Evolutionary conservation across 148 eudicot species (phyloP), one percentile per base, ranked within the genome.

Genomic region (Simmondsia chinensis): DNA sequence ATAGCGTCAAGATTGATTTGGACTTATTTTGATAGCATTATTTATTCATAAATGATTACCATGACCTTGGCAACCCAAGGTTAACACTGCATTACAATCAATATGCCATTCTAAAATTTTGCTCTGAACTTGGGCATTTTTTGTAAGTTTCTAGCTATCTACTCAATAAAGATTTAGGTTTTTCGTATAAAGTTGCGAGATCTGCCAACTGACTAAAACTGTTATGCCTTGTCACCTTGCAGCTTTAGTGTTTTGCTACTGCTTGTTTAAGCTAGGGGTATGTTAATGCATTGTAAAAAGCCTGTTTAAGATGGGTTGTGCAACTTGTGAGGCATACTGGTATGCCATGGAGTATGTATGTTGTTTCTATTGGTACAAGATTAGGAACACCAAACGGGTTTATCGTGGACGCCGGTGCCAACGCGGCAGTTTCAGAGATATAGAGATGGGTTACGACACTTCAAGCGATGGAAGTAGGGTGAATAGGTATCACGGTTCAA

Each of bases 291-390:
- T 68, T 20, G 41, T 27, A 26, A 63, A 43, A 51, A 58, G 60
- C 54, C 46, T 68, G 4, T 63, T 63, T 30, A 73, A 68, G 48
- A 73, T 68, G 45, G 43, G 74, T 46, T 73, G 78, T 63, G 66
- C 66, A 9, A 67, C 60, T 23, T 73, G 70, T 51, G 70, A 68
- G 46, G 48, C 73, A 11, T 66, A 30, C 31, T 72, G 73, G 54
- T 39, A 53, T 1, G 38, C 54, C 17, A 48, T 66, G 27, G 62
- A 54, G 17, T 39, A 54, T 18, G 38, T 62, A 29, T 60, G 61
- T 7, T 72, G 77, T 40, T 66, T 53, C 7, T 60, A 67, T 15
- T 71, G 77, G 61, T 60, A 50, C 51, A 72, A 67, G 51, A 48
- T 66, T 27, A 58, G 60, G 2, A 37, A 67, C 38, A 50, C 68